Conservation (phyloP, 225 moss, liverwort and hornwort species). For the Straminergon stramineum region DNA sequence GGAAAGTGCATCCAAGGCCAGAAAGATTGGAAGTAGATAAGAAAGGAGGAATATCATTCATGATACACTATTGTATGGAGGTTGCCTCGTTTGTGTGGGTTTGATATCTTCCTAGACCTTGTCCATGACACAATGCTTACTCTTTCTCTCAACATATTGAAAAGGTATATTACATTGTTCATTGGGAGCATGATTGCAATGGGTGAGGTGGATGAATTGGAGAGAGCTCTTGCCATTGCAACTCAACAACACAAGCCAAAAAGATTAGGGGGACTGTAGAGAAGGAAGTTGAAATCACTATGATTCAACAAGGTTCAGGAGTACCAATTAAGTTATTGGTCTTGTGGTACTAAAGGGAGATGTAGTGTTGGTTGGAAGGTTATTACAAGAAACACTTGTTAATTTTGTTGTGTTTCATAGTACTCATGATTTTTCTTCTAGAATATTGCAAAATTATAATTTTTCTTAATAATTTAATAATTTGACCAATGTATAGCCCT, state of each 20-base stretch:
- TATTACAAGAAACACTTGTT: too few species aligned
- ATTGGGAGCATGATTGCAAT: neutral
- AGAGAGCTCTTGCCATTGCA: neutral
- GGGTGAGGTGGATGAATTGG: neutral
- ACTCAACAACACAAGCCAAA: neutral
- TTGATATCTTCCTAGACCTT: neutral
- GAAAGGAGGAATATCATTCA: neutral
- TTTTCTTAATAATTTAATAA: too few species aligned
- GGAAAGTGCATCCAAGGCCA: too few species aligned
- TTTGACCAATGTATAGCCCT: too few species aligned
- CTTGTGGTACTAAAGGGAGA: neutral
- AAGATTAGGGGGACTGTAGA: too few species aligned
- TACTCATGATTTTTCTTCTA: too few species aligned
- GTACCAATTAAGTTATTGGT: neutral
- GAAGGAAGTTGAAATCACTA: neutral
- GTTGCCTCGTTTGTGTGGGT: neutral
- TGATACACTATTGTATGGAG: neutral
- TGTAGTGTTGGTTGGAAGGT: too few species aligned
- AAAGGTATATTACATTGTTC: neutral
- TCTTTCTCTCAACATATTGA: neutral
- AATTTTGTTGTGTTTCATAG: too few species aligned
- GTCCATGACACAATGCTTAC: neutral
- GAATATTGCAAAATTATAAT: too few species aligned
- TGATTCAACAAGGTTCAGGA: neutral
- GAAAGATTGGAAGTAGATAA: neutral